Conservation (phyloP, 306 rosid species). For the Gillenia trifoliata region DNA sequence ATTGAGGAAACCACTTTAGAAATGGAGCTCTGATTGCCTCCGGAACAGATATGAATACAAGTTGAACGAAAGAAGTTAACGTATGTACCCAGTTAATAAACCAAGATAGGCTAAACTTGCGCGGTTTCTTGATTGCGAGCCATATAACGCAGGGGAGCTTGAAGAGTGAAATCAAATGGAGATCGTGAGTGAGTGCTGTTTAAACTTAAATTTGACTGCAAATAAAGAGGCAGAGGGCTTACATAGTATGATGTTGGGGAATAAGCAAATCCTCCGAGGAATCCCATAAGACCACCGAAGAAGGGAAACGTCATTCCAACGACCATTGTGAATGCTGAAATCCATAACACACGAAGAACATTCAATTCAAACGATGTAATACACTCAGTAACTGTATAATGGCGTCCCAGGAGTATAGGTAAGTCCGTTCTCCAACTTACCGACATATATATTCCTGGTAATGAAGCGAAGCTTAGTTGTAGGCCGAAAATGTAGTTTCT, state of each 20-base stretch:
- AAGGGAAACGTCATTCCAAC: slow-evolving; percentile 67
- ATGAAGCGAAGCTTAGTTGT: slow-evolving; percentile 39
- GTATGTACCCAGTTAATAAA: slow-evolving; percentile 57
- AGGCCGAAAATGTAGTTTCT: slow-evolving; percentile 46
- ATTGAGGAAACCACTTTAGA: not conserved
- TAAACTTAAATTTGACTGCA: not conserved
- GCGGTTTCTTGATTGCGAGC: slow-evolving; percentile 60
- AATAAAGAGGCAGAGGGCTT: slow-evolving; percentile 10
- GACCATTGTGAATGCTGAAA: slow-evolving; percentile 65
- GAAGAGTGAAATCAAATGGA: slow-evolving; percentile 5
- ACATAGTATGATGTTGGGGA: slow-evolving; percentile 74
- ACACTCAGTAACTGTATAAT: too few relatives aligned
- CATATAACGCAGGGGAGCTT: slow-evolving; percentile 77
- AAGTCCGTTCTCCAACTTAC: slow-evolving; percentile 25
- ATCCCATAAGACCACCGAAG: slow-evolving; percentile 60
- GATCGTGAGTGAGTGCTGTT: not conserved
- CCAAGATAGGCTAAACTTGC: slow-evolving; percentile 56
- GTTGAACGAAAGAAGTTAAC: not conserved
- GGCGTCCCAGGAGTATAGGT: too few relatives aligned
- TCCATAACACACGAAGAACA: not conserved
- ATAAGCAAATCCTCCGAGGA: slow-evolving; percentile 77
- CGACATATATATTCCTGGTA: slow-evolving; percentile 51
- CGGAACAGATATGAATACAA: too few relatives aligned
- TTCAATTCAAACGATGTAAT: too few relatives aligned
- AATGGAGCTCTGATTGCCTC: not conserved